Percentiles rank a stretch among this genome's conserved stretches.
These are phyloP conservation scores for Rhinocladiella similis DNA, from an alignment of 2,329 filamentous ascomycete species.

Conservation along the genomic window DNA sequence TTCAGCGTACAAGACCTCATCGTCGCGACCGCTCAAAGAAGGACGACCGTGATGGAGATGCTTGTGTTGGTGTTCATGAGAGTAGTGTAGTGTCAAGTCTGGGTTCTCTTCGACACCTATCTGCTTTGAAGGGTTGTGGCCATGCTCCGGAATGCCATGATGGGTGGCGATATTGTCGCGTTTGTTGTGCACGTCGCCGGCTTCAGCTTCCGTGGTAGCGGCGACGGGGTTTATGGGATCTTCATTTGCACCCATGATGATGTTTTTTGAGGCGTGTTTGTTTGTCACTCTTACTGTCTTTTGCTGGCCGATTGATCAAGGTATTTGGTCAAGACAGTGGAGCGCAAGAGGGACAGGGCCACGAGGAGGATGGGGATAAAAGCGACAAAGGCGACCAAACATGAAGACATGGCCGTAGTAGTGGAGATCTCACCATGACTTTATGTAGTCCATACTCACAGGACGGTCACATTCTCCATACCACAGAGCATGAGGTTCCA, in stretches of 20 bases:
- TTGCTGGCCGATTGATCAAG: constrained; percentile 25
- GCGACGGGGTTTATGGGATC: constrained; percentile 10
- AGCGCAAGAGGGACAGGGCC: constrained; percentile 26
- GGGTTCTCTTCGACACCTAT: constrained; percentile 26
- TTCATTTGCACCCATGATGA: constrained; percentile 8
- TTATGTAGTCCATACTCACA: not conserved
- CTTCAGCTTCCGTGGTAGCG: constrained; percentile 10
- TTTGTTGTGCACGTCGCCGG: constrained; percentile 1
- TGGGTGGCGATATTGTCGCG: constrained; percentile 9
- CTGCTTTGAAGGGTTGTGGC: constrained; percentile 28
- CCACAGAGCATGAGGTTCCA: not conserved
- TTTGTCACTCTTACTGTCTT: constrained; percentile 10
- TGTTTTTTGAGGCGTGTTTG: not conserved
- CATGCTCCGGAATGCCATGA: constrained; percentile 27
- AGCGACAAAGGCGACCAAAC: constrained; percentile 24
- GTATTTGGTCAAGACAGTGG: constrained; percentile 28
- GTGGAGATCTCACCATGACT: constrained; percentile 12
- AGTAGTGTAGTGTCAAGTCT: constrained; percentile 40
- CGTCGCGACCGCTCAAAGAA: constrained; percentile 38
- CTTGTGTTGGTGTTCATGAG: constrained; percentile 41
- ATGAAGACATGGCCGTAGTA: constrained; percentile 28
- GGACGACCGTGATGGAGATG: constrained; percentile 41
- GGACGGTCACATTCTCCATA: not conserved
- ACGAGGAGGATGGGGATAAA: constrained; percentile 23
- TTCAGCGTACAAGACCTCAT: constrained; percentile 52